These are phyloP conservation scores for Amanita rimosa DNA, from an alignment of 768 basidiomycete species.

Conservation along the genomic window DNA sequence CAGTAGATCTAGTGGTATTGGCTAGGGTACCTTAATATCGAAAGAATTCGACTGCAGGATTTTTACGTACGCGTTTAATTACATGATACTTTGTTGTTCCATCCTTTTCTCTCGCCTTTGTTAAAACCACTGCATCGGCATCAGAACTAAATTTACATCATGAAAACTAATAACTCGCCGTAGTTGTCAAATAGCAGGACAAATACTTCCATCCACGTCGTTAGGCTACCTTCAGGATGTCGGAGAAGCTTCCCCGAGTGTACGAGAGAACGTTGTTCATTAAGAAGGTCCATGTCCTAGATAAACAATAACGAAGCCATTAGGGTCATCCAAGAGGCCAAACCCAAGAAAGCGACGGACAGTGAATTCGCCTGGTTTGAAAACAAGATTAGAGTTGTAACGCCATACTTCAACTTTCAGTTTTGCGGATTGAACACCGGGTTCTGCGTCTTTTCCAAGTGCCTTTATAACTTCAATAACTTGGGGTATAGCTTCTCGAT, in stretches of 20 bases:
- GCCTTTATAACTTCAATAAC: constrained; percentile 82
- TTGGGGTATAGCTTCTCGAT: constrained; percentile 70
- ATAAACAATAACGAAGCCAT: background rate
- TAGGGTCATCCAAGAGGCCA: background rate
- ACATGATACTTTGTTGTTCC: constrained; percentile 68
- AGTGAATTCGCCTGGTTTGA: constrained; percentile 68
- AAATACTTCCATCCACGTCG: constrained; percentile 82
- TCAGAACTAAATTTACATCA: constrained; percentile 7
- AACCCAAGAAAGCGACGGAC: constrained; percentile 18
- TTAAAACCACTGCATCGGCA: constrained; percentile 65
- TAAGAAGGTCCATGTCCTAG: constrained; percentile 81
- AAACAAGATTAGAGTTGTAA: constrained; percentile 68
- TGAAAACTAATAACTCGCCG: constrained; percentile 33
- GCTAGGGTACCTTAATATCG: constrained; percentile 33
- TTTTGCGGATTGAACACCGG: constrained; percentile 76
- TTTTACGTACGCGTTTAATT: constrained; percentile 54
- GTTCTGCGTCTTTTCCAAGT: constrained; percentile 79
- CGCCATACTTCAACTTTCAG: constrained; percentile 86
- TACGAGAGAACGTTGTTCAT: constrained; percentile 74
- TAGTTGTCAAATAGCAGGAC: constrained; percentile 95
- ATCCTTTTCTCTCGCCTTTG: constrained; percentile 74
- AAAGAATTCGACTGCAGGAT: constrained; percentile 4
- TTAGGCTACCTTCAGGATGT: constrained; percentile 82
- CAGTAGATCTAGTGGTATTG: constrained; percentile 86
- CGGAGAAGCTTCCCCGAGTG: constrained; percentile 75